Evolutionary conservation across 331 rosid genomes (phyloP).

Genomic region (Spiraea crenata): DNA sequence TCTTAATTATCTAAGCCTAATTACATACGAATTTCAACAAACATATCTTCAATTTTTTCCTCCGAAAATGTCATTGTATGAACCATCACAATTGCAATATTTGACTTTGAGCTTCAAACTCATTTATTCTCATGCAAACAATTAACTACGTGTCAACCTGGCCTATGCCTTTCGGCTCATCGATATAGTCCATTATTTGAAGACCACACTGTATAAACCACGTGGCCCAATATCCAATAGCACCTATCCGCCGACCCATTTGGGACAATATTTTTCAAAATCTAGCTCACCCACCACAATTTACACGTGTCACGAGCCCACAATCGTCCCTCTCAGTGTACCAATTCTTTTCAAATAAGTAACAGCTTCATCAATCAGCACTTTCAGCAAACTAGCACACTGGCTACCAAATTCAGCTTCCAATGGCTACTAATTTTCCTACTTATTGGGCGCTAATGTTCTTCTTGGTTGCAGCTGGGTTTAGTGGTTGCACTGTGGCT

Average conservation of each 20-base stretch:
- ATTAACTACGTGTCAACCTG: slow-evolving; percentile 33
- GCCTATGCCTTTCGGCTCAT: slow-evolving; percentile 18
- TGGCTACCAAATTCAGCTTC: slow-evolving; percentile 7
- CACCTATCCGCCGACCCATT: slow-evolving; percentile 64
- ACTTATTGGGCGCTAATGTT: slow-evolving; percentile 22
- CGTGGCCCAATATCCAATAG: slow-evolving; percentile 28
- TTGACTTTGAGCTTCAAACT: slow-evolving; percentile 26
- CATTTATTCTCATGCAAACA: slow-evolving; percentile 15
- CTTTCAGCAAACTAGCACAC: slow-evolving; percentile 2
- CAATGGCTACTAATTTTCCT: slow-evolving; percentile 38
- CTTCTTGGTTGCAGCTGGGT: slow-evolving; percentile 24
- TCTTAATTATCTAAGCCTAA: neutral
- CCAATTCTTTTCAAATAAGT: slow-evolving; percentile 12
- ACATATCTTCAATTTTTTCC: neutral
- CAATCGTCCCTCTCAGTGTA: slow-evolving; percentile 23
- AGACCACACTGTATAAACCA: slow-evolving; percentile 22
- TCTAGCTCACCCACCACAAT: slow-evolving; percentile 75
- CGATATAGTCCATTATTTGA: slow-evolving; percentile 7
- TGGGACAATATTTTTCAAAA: slow-evolving; percentile 50
- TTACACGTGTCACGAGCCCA: slow-evolving; percentile 35
- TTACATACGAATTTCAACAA: neutral
- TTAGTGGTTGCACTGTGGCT: slow-evolving; percentile 18
- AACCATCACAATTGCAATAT: neutral
- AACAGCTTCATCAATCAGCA: slow-evolving; percentile 21
- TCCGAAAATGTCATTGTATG: neutral